Evolutionary conservation across 2,329 filamentous ascomycete genomes (phyloP).

Genomic region (Cryphonectria radicalis): DNA sequence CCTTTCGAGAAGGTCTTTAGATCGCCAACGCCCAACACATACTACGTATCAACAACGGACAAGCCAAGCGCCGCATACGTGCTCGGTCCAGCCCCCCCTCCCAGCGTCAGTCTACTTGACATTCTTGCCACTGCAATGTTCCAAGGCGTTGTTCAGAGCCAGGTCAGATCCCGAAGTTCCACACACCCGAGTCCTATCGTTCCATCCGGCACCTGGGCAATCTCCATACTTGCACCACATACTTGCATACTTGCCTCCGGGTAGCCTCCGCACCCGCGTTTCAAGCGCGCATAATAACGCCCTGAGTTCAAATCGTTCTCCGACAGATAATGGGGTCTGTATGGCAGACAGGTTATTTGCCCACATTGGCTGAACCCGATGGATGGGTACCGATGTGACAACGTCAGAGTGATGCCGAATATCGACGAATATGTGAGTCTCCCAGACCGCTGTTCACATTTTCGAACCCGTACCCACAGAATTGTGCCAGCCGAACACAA

Average conservation of each 20-base stretch:
- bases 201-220: neutral
- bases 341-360: neutral
- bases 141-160: neutral
- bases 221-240: neutral
- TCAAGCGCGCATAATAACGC: slow-evolving; percentile 14
- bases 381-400: neutral
- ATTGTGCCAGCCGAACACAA: neutral
- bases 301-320: neutral
- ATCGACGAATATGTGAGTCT: neutral
- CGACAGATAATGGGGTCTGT: neutral
- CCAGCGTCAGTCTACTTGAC: neutral
- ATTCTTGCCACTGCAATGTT: neutral
- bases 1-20: slow-evolving; percentile 6
- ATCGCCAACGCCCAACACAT: neutral
- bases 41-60: neutral
- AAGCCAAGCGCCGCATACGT: neutral
- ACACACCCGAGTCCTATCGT: neutral
- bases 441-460: neutral
- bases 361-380: neutral
- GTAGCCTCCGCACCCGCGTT: neutral
- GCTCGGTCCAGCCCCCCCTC: neutral
- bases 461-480: neutral
- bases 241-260: neutral
- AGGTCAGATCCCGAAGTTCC: neutral
- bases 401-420: neutral